Percentiles rank a stretch among this genome's conserved stretches.
These are phyloP conservation scores for Colletotrichum acutatum DNA, from an alignment of 2,329 filamentous ascomycete species.

Conservation along the genomic window DNA sequence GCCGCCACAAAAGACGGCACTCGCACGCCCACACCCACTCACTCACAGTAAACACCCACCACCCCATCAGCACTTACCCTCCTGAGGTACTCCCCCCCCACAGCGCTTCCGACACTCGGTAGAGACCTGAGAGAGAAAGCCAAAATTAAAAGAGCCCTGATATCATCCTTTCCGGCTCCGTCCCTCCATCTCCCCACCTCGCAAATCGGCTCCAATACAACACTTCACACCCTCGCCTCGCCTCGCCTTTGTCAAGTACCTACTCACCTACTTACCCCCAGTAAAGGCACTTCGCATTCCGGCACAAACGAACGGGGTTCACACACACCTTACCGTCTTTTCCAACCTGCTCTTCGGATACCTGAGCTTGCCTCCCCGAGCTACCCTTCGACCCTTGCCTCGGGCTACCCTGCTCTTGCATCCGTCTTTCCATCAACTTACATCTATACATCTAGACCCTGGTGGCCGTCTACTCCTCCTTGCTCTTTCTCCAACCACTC, in stretches of 20 bases:
- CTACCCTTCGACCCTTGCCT: background rate
- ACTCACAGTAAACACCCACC: background rate
- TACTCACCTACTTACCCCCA: background rate
- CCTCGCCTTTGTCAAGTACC: background rate
- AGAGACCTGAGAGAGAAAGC: background rate
- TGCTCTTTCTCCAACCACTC: background rate
- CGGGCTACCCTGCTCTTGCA: constrained; percentile 1
- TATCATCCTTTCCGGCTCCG: constrained; percentile 29
- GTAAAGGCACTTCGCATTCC: background rate
- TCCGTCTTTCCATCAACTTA: constrained; percentile 13
- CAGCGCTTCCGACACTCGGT: background rate
- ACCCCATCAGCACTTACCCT: background rate
- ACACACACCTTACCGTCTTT: background rate
- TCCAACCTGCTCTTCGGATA: background rate
- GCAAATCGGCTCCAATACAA: background rate
- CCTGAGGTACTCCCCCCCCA: background rate
- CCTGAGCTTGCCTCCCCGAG: background rate
- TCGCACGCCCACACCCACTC: background rate
- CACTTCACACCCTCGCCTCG: background rate
- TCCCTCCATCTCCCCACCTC: constrained; percentile 23
- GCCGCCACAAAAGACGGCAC: background rate
- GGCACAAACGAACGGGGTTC: constrained; percentile 1
- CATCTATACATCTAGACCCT: constrained; percentile 29
- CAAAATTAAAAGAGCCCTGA: background rate
- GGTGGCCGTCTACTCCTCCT: constrained; percentile 12